Conservation (phyloP, 805 yeast species). For the Schizosaccharomyces osmophilus region DNA sequence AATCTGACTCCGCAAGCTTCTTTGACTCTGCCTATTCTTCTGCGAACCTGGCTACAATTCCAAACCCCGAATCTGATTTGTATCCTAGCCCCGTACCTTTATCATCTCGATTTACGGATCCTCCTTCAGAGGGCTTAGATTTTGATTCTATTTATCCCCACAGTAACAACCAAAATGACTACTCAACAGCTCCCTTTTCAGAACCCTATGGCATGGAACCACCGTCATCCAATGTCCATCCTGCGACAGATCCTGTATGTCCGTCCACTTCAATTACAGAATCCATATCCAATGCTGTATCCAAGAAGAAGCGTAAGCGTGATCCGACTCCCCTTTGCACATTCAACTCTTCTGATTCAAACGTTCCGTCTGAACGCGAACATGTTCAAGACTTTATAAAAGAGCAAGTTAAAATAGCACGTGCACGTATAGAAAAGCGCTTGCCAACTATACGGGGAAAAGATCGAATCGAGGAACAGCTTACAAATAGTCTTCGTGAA, state of each 20-base stretch:
- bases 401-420: neutral
- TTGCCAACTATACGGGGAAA: neutral
- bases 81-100: too few species aligned
- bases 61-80: too few species aligned
- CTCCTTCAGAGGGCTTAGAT: neutral
- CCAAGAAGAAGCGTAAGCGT: neutral
- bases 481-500: neutral
- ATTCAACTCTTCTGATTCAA: neutral
- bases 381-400: neutral
- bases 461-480: neutral
- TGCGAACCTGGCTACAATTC: too few species aligned
- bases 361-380: neutral
- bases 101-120: neutral
- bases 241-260: neutral
- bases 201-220: neutral
- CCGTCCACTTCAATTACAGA: neutral
- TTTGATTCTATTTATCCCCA: neutral
- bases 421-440: neutral
- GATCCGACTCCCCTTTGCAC: neutral
- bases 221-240: neutral
- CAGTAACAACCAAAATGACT: neutral
- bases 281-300: neutral
- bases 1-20: neutral
- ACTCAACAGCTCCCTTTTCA: neutral
- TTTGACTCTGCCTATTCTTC: too few species aligned